Evolutionary conservation across 345 rosid genomes (phyloP), one percentile per base, ranked within the genome.

Genomic region (thale cress (Arabidopsis thaliana)): DNA sequence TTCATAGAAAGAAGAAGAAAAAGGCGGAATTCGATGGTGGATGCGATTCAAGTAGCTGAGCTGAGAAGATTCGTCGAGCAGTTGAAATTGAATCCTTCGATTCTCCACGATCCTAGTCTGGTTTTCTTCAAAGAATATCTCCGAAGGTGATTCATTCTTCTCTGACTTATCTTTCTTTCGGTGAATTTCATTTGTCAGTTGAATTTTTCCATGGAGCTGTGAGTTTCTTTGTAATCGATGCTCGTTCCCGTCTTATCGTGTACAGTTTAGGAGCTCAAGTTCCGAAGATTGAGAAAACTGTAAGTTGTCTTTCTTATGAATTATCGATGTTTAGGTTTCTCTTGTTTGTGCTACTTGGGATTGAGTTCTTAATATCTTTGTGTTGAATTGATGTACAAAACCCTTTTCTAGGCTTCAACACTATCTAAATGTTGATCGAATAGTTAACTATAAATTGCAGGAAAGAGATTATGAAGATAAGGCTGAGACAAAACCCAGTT

Each of bases 221-320:
- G 59, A 66, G 52, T 59, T 68, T 42, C 52, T 48, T 33, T 16
- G 51, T 69, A 50, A 76, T 62, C 25, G 41, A 49, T 80, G 49
- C 60, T 38, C 64, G 61, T 51, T 69, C 60, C 7, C 8, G 22
- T 38, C 2, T 50, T 46, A 55, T 65, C 22, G 3, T 84, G 3
- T 84, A 69, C 86, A 91, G 97, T 78, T 80, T 93, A 42, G 93
- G 89, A 71, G 97, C 88, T 76, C 87, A 80, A 71, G 60, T 93
- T 74, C 93, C 98, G 0, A 75, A 85, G 41, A 60, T 72, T 32
- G 67, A 69, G 46, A 68, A 79, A 42, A 33, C 89, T 80, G 96
- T 88, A 74, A 84, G 89, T 75, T 44, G 48, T 55, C 14, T 60
- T 20, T 11, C 20, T 40, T 36, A 32, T 23, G 38, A n/a, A 20